Evolutionary conservation across 23 red algal species (phyloP), one percentile per base, ranked within the genome.

Genomic region (Gracilaria domingensis): DNA sequence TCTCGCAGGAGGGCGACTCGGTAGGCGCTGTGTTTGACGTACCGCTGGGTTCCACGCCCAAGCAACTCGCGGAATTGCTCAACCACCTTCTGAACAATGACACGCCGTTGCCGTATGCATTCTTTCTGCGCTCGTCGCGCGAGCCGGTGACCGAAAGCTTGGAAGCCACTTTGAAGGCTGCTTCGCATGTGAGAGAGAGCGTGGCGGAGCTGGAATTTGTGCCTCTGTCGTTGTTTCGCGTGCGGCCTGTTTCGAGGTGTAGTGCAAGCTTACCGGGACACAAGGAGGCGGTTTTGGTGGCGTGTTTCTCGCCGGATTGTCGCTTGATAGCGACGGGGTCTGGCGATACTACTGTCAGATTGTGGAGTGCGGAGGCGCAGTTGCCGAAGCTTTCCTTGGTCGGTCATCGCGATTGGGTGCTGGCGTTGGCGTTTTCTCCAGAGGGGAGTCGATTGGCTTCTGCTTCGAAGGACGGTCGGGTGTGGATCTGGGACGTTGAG

Each of bases 341-440:
- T 24, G 97, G 97, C 35, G 97, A 99, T 79, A 90, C 77, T 4
- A 96, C 97, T 8, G 88, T 99, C 25, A 60, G 97, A 39, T 39
- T 96, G 53, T 99, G 97, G 97, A 89, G 83, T 37, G 54, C 91
- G 20, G 39, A 88, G 9, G 70, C 91, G 20, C 90, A 94, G 67
- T 24, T 94, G 26, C 97, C 97, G 18, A 60, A 78, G 20, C 66
- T n/a, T 25, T 93, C 91, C 2, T 82, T 94, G 20, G 34, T 55
- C 21, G 89, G 93, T 2, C 97, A 99, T 78, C 88, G 45, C n/a
- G 80, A 94, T 2, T 95, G 94, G 91, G 93, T 99, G 71, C 86
- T 95, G 2, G 81, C 83, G 28, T n/a, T 99, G 44, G 62, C 83
- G 29, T 99, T 93, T 74, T 84, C 95, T 29, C 94, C 94, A 4